Base-by-base conservation (phyloP, 495 filamentous ascomycete species). In the Amphirosellinia nigrospora region DNA sequence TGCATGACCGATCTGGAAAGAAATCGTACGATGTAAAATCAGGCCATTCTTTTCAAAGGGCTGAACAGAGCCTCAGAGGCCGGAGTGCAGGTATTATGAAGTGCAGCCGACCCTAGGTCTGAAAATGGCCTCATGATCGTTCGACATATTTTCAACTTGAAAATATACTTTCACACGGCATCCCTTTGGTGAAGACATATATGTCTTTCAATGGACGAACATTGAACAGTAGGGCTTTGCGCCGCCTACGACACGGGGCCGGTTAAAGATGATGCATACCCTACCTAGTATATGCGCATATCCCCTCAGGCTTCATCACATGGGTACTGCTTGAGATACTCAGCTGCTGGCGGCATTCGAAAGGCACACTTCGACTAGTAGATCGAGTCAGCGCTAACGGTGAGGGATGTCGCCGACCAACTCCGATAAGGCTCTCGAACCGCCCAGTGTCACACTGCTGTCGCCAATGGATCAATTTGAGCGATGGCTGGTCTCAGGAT, bases 11-110 rank as follows among this genome's bases (percentile, higher is more conserved):
- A 52, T n/a, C 46, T n/a, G 45, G 63, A 34, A 38, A 8, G 23
- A 65, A 65, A 63, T 65, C 63, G 46, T 66, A 66, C 50, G 64
- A 58, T 66, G 50, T 3, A 58, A 66, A 52, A 66, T 58, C 64
- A 66, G 64, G 50, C 64, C 64, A 55, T 32, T 65, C n/a, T 66
- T 65, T n/a, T 21, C 23, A 43, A 41, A 58, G 28, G 52, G 50
- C 26, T 58, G 48, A 56, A 66, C 63, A 66, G 64, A 66, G 50
- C 50, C 64, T 66, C 50, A 58, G 23, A 56, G 21, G 19, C n/a
- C 16, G 64, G 13, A 15, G 50, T 61, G 58, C 28, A 61, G 36
- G 64, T 66, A 66, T 66, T 66, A 58, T 53, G 50, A 66, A 58
- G 50, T 38, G 63, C 34, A 56, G 48, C 50, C 50, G 16, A 32